Conservation (phyloP, 2,329 filamentous ascomycete genomes). For the Botrytis fragariae region DNA sequence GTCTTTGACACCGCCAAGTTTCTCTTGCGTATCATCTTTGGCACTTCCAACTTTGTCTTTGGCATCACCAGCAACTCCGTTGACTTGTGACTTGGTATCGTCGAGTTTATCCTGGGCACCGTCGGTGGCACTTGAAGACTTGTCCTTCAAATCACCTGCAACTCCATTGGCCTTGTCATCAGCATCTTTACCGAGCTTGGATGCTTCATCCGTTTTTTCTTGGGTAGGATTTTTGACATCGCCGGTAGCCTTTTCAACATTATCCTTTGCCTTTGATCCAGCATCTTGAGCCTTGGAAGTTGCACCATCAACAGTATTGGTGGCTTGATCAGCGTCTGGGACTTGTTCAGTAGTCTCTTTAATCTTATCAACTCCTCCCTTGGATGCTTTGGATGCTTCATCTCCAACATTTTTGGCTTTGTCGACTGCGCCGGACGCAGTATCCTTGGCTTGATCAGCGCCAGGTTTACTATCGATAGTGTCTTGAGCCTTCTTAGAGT, state of each 20-base stretch:
- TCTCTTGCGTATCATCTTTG: not conserved
- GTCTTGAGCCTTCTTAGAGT: slow-evolving; percentile 8
- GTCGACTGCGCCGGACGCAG: not conserved
- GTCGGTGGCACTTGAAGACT: not conserved
- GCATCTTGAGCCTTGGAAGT: not conserved
- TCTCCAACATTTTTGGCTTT: slow-evolving; percentile 4
- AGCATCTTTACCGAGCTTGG: not conserved
- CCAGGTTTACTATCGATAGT: not conserved
- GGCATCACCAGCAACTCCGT: not conserved
- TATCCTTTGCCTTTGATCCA: not conserved
- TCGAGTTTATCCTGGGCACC: not conserved
- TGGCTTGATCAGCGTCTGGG: not conserved
- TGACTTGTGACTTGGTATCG: not conserved
- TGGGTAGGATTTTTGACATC: not conserved
- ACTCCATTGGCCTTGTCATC: not conserved
- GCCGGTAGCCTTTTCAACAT: not conserved
- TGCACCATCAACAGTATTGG: not conserved
- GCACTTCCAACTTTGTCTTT: slow-evolving; percentile 3
- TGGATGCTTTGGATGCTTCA: not conserved
- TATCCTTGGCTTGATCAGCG: not conserved
- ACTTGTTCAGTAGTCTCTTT: not conserved
- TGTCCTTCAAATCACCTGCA: not conserved
- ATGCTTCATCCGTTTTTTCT: slow-evolving; percentile 4
- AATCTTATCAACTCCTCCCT: slow-evolving; percentile 1
- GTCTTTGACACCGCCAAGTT: not conserved